Percentiles rank a stretch among this genome's conserved stretches.
Conservation (phyloP, 176 grass and related monocot genomes). For the Tuctoria greenei region DNA sequence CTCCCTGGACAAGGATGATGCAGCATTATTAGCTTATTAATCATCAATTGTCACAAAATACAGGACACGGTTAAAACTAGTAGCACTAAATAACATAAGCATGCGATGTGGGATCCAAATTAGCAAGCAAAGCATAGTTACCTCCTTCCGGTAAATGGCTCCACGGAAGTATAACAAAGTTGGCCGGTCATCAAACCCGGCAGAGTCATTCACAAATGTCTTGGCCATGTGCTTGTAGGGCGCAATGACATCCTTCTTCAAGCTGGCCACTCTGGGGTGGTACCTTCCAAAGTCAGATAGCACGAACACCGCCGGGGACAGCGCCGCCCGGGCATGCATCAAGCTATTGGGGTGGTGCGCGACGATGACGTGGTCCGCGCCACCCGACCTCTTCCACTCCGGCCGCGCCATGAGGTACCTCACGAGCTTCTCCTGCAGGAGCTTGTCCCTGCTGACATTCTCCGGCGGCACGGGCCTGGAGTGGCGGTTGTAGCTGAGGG, state of each 20-base stretch:
- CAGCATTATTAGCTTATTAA: slow-evolving; percentile 18
- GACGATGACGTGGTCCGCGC: slow-evolving; percentile 72
- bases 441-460: slow-evolving; percentile 54
- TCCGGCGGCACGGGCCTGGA: slow-evolving; percentile 58
- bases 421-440: slow-evolving; percentile 69
- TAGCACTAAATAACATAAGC: slow-evolving; percentile 2
- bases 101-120: neutral
- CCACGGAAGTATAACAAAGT: slow-evolving; percentile 82
- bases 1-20: slow-evolving; percentile 55
- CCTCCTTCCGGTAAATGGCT: slow-evolving; percentile 96
- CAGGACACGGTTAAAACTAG: neutral
- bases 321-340: slow-evolving; percentile 55
- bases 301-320: slow-evolving; percentile 69
- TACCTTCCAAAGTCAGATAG: slow-evolving; percentile 93
- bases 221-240: slow-evolving; percentile 80
- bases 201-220: slow-evolving; percentile 62
- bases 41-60: neutral
- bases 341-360: slow-evolving; percentile 96
- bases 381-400: slow-evolving; percentile 73
- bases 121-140: slow-evolving; percentile 43
- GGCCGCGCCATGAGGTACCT: slow-evolving; percentile 48
- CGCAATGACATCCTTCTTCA: slow-evolving; percentile 89
- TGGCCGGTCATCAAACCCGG: slow-evolving; percentile 64
- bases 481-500: slow-evolving; percentile 86
- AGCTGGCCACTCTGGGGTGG: slow-evolving; percentile 64